These are phyloP conservation scores for Lolium multiflorum DNA, from an alignment of 176 grass and related monocot species.

Conservation along the genomic window DNA sequence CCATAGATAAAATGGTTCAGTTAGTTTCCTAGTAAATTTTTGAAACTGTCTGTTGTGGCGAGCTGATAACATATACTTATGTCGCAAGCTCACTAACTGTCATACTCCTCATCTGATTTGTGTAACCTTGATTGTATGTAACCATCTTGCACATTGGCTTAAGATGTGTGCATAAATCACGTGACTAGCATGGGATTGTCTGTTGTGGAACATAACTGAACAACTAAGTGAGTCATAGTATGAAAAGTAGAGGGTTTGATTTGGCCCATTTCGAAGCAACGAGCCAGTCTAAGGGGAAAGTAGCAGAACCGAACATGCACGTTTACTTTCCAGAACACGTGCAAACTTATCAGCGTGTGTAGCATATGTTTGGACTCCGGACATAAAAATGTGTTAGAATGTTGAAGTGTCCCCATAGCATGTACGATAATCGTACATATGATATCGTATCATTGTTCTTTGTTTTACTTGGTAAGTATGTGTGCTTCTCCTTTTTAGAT, in stretches of 20 bases:
- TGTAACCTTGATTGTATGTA: neutral
- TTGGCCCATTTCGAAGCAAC: neutral
- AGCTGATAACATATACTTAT: neutral
- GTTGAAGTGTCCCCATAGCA: neutral
- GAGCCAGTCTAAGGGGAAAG: neutral
- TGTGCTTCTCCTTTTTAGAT: slow-evolving; percentile 56
- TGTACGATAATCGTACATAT: neutral
- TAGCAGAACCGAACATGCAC: neutral
- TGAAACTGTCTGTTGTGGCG: neutral
- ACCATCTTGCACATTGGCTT: neutral
- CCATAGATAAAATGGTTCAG: neutral
- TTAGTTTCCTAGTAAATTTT: neutral
- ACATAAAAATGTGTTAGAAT: slow-evolving; percentile 20
- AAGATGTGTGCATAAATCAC: neutral
- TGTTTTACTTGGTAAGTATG: slow-evolving; percentile 31
- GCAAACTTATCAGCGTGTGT: neutral
- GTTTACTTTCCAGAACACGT: neutral
- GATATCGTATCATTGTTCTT: neutral
- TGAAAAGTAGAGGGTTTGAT: neutral
- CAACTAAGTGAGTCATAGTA: neutral
- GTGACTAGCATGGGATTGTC: neutral
- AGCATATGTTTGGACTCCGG: neutral
- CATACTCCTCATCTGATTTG: neutral
- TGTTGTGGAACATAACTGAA: neutral
- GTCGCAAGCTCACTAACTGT: neutral